These are phyloP conservation scores for Gigaspora rosea DNA, from an alignment of 192 early-diverging fungal genomes.

Conservation along the genomic window DNA sequence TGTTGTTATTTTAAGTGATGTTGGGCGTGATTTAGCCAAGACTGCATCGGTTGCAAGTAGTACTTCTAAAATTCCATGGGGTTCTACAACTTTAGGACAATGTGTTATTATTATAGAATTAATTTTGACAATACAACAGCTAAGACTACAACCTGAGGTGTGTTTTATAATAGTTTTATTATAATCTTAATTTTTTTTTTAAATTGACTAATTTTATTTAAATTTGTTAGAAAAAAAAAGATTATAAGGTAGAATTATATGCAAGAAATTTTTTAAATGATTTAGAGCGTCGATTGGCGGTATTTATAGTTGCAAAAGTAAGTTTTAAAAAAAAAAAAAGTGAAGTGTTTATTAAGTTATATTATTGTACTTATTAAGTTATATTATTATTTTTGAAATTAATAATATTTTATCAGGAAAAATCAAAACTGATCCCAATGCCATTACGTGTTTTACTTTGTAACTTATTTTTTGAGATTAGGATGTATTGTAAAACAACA, in stretches of 20 bases:
- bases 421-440: slow-evolving; percentile 45
- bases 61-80: slow-evolving; percentile 36
- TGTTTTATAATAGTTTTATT: background rate
- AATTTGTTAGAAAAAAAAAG: slow-evolving; percentile 22
- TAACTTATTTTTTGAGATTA: slow-evolving; percentile 54
- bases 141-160: slow-evolving; percentile 30
- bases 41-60: background rate
- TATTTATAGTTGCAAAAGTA: slow-evolving; percentile 50
- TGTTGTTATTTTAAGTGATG: slow-evolving; percentile 56
- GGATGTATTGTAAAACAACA: slow-evolving; percentile 58
- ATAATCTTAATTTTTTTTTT: background rate
- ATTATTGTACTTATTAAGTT: too few species aligned
- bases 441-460: slow-evolving; percentile 53
- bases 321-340: background rate
- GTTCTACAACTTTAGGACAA: slow-evolving; percentile 57
- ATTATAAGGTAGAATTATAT: slow-evolving; percentile 48
- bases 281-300: slow-evolving; percentile 50
- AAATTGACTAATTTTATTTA: background rate
- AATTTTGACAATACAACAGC: slow-evolving; percentile 45
- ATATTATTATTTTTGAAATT: background rate
- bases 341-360: too few species aligned
- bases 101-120: slow-evolving; percentile 55
- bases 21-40: slow-evolving; percentile 32
- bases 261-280: slow-evolving; percentile 62
- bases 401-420: slow-evolving; percentile 40